Base-by-base conservation (phyloP, 208 protist species). In the Leishmania arabica region DNA sequence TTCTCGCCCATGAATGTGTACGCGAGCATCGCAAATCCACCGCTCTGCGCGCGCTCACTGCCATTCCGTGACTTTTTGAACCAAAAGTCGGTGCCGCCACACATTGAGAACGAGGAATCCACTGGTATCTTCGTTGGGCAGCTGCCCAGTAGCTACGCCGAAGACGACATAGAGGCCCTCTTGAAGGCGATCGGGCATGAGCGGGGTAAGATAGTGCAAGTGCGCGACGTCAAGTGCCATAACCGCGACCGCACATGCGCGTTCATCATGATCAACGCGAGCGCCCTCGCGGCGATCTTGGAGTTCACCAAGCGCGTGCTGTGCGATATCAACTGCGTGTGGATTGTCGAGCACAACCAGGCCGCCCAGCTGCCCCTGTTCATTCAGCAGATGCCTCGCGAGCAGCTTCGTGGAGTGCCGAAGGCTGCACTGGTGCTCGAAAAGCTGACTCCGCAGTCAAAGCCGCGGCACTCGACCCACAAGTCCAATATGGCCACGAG, bases 341-440 rank as follows among this genome's bases (percentile, higher is more conserved):
- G 91, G 90, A 86, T 95, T 31, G 90, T 95, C 3, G 86, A 89
- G 21, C 56, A 77, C n/a, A 82, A 62, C 40, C 82, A 90, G 70
- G 81, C 85, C 24, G 34, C 72, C 7, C 76, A 89, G 62, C 74
- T 96, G 49, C 84, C 87, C 49, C 66, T 85, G 42, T 94, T 90
- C 66, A 78, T 96, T 27, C 82, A 92, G 40, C 83, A 84, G 40
- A 90, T 95, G 74, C 83, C 89, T 9, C 80, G 93, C n/a, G 88
- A 95, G 53, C 81, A 86, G 47, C 86, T 96, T 11, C 88, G 90
- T 19, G 91, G 91, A 5, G 91, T 96, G 42, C 93, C 93, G 0
- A 96, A 96, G 86, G 89, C 89, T 15, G 88, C 91, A 31, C 83
- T 96, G n/a, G 93, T 96, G 17, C 80, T 96, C 31, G 90, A 96